A percentile compares a stretch with the other conserved stretches of the same genome.
Conservation (phyloP, 2,329 filamentous ascomycete genomes). For the Boeremia exigua region DNA sequence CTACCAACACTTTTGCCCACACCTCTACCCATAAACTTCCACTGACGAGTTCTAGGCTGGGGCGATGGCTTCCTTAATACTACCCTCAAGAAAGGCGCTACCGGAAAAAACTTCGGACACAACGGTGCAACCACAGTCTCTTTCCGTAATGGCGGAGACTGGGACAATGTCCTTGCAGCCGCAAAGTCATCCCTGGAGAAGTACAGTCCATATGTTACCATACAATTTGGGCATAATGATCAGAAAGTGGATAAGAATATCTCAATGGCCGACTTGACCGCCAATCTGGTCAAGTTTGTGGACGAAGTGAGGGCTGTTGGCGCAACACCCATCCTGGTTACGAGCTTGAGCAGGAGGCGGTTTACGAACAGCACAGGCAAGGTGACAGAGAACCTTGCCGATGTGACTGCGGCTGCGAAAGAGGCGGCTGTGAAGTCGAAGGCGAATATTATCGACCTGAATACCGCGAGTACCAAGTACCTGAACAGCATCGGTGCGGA, state of each 20-base stretch:
- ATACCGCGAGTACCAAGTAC: conserved; percentile 57
- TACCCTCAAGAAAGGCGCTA: conserved; percentile 54
- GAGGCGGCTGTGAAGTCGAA: conserved; percentile 51
- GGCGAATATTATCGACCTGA: conserved; percentile 58
- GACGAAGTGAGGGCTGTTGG: conserved; percentile 38
- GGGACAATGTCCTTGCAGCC: conserved; percentile 56
- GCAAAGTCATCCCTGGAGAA: conserved; percentile 45
- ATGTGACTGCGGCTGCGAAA: conserved; percentile 54
- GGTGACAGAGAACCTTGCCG: conserved; percentile 55
- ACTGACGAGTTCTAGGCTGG: conserved; percentile 52
- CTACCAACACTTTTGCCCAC: too few relatives aligned
- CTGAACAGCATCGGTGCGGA: conserved; percentile 58
- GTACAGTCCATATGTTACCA: conserved; percentile 59
- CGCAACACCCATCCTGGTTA: conserved; percentile 55
- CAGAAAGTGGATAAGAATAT: conserved; percentile 55
- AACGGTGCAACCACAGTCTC: conserved; percentile 62
- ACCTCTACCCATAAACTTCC: background rate
- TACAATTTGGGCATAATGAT: conserved; percentile 68
- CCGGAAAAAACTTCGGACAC: conserved; percentile 62
- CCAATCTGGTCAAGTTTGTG: conserved; percentile 56
- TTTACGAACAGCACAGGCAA: conserved; percentile 48
- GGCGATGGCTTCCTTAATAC: conserved; percentile 62
- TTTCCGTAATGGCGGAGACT: conserved; percentile 59
- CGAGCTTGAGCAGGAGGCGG: conserved; percentile 59
- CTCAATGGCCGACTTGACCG: conserved; percentile 54